These are phyloP conservation scores for Tetrapyrgos nigripes DNA, from an alignment of 1,284 basidiomycete genomes.

Conservation along the genomic window DNA sequence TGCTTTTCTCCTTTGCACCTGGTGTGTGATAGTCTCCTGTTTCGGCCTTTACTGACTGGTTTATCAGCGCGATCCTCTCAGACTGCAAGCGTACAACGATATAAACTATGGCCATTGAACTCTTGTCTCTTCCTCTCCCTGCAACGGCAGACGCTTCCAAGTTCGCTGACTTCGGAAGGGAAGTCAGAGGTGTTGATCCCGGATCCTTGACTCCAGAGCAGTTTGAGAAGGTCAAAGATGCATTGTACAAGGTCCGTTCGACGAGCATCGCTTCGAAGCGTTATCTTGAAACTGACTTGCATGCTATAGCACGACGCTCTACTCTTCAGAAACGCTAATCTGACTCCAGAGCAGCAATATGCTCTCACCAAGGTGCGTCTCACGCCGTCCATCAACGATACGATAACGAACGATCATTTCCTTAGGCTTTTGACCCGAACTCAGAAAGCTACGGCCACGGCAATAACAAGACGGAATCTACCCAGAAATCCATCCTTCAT, in stretches of 20 bases:
- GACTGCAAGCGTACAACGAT: neutral
- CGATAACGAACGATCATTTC: slow-evolving; percentile 1
- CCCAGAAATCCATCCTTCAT: slow-evolving; percentile 80
- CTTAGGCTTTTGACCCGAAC: slow-evolving; percentile 74
- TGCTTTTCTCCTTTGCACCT: too few relatives aligned
- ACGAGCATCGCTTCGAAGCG: neutral
- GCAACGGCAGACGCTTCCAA: slow-evolving; percentile 61
- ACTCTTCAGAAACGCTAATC: slow-evolving; percentile 71
- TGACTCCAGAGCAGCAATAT: slow-evolving; percentile 86
- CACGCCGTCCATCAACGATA: slow-evolving; percentile 39
- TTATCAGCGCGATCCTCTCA: neutral
- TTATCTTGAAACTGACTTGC: neutral
- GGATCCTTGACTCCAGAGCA: slow-evolving; percentile 58
- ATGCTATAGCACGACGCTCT: slow-evolving; percentile 68
- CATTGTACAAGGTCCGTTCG: slow-evolving; percentile 66
- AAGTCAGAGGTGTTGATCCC: slow-evolving; percentile 68
- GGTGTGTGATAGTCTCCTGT: too few relatives aligned
- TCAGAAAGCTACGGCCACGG: slow-evolving; percentile 83
- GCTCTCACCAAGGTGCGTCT: slow-evolving; percentile 75
- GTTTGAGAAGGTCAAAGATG: slow-evolving; percentile 63
- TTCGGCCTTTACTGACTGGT: neutral
- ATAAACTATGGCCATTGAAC: slow-evolving; percentile 58
- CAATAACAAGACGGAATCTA: slow-evolving; percentile 80
- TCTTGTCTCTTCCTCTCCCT: slow-evolving; percentile 63
- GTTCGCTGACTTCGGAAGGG: slow-evolving; percentile 69